Evolutionary conservation across 2,329 filamentous ascomycete species (phyloP).

Genomic region (Phaeosphaeriaceae sp.): DNA sequence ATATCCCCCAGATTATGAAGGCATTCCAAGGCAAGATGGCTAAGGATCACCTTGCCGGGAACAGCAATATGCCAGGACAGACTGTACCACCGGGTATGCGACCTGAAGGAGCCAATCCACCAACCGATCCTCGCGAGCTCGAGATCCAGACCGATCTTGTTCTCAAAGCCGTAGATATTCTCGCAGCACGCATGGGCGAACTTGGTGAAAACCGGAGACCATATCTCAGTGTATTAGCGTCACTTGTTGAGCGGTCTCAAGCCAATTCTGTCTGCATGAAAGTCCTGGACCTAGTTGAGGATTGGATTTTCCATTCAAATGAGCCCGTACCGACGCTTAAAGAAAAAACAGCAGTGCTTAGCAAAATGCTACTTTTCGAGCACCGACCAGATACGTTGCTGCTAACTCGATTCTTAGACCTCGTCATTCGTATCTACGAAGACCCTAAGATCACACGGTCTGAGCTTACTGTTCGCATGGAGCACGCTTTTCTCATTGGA

Average conservation of each 20-base stretch:
- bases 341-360: slow-evolving; percentile 97
- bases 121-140: slow-evolving; percentile 76
- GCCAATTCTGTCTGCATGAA: slow-evolving; percentile 88
- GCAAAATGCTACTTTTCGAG: slow-evolving; percentile 98
- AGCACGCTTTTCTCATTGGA: slow-evolving; percentile 97
- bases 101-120: slow-evolving; percentile 63
- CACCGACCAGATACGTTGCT: slow-evolving; percentile 81
- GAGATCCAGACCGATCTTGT: slow-evolving; percentile 91
- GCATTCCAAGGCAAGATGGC: slow-evolving; percentile 90
- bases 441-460: slow-evolving; percentile 94
- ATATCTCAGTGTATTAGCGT: slow-evolving; percentile 93
- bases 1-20: slow-evolving; percentile 89
- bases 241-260: slow-evolving; percentile 91
- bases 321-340: slow-evolving; percentile 97
- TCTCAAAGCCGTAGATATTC: slow-evolving; percentile 92
- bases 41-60: slow-evolving; percentile 82
- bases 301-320: slow-evolving; percentile 94
- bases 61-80: slow-evolving; percentile 55
- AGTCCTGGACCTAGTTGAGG: slow-evolving; percentile 90
- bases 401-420: slow-evolving; percentile 89
- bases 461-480: slow-evolving; percentile 94
- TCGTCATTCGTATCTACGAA: slow-evolving; percentile 98
- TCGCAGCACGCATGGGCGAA: slow-evolving; percentile 88
- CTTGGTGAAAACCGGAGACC: slow-evolving; percentile 89
- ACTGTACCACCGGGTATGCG: slow-evolving; percentile 46